Evolutionary conservation across 495 filamentous ascomycete genomes (phyloP).

Genomic region (Aspergillus campestris): DNA sequence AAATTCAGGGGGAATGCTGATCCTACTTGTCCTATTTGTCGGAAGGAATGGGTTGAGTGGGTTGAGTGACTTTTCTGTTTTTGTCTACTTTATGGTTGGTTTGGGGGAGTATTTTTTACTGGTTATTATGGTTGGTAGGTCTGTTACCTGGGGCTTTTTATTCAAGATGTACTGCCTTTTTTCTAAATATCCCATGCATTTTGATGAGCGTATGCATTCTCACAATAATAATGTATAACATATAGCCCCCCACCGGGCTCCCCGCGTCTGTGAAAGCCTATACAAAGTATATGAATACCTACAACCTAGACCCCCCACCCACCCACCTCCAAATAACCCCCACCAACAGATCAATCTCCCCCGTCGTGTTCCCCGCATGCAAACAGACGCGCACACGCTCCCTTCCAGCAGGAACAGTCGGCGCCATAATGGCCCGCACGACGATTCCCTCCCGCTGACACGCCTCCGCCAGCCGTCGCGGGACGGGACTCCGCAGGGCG

Average conservation of each 20-base stretch:
- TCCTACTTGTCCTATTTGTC: conserved; percentile 9
- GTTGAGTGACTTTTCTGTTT: background rate
- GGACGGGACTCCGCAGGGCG: conserved; percentile 33
- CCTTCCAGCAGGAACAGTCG: conserved; percentile 38
- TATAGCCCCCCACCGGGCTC: no score
- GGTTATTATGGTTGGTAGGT: background rate
- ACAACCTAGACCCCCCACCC: conserved; percentile 12
- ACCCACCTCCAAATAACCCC: conserved; percentile 34
- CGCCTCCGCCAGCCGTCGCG: conserved; percentile 19
- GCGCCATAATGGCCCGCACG: conserved; percentile 42
- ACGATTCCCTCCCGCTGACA: conserved; percentile 28
- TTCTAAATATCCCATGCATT: background rate
- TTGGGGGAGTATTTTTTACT: background rate
- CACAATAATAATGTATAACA: no score
- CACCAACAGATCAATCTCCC: conserved; percentile 37
- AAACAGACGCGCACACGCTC: conserved; percentile 43
- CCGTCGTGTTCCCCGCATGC: conserved; percentile 40
- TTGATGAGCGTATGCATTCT: background rate
- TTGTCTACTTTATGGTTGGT: background rate
- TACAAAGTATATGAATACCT: no score
- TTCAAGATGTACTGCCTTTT: conserved; percentile 6
- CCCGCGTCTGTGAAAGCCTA: no score
- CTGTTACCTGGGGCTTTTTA: background rate
- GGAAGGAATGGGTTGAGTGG: conserved; percentile 10
- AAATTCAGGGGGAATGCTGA: background rate